A percentile compares a stretch with the other conserved stretches of the same genome.
Evolutionary conservation across 768 basidiomycete genomes (phyloP).

Genomic region (Termitomyces sp.): DNA sequence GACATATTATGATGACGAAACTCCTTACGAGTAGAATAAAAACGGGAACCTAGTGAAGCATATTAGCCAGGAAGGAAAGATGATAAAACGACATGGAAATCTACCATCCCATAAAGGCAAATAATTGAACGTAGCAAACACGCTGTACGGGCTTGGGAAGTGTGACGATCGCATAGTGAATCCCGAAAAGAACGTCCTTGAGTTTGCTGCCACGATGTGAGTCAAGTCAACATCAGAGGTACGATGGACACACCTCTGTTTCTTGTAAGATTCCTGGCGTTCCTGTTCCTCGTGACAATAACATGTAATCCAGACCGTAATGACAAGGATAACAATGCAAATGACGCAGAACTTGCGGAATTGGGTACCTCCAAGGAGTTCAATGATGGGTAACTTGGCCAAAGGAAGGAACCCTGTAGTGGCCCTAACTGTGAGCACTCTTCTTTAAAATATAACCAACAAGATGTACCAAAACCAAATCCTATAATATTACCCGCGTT

Average conservation of each 20-base stretch:
- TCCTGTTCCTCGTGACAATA: constrained; percentile 78
- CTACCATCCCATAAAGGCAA: constrained; percentile 95
- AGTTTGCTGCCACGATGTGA: constrained; percentile 39
- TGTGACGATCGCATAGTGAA: constrained; percentile 62
- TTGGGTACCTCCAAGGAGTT: constrained; percentile 82
- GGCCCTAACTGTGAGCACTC: background rate
- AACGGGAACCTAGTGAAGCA: constrained; percentile 74
- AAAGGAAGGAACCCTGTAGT: constrained; percentile 82
- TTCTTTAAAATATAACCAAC: background rate
- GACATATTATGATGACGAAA: background rate
- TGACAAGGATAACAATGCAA: constrained; percentile 69
- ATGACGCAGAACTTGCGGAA: constrained; percentile 96
- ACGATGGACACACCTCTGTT: constrained; percentile 29
- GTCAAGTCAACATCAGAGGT: background rate
- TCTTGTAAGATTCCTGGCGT: constrained; percentile 37
- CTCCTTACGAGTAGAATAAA: constrained; percentile 78
- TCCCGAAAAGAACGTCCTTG: constrained; percentile 74
- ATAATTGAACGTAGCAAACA: constrained; percentile 91
- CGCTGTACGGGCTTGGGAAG: constrained; percentile 81
- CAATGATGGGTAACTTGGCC: constrained; percentile 67
- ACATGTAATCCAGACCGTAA: constrained; percentile 87
- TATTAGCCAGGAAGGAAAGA: constrained; percentile 4
- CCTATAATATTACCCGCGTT: constrained; percentile 97
- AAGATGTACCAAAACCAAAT: constrained; percentile 73
- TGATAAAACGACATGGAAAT: constrained; percentile 17